Conservation (phyloP, 768 basidiomycete genomes). For the Galerina marginata region DNA sequence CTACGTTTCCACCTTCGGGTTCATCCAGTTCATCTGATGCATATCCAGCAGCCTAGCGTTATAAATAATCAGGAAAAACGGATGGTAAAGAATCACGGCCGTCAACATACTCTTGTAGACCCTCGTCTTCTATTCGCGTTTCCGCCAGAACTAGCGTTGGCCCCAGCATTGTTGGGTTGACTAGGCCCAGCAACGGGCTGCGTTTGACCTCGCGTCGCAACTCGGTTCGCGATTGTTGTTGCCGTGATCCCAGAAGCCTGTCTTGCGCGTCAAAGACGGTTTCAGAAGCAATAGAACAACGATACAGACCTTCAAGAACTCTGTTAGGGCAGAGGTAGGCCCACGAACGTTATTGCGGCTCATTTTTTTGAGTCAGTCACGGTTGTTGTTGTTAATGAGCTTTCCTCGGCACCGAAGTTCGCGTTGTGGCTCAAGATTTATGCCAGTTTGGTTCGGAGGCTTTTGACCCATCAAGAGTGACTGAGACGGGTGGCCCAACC, state of each 20-base stretch:
- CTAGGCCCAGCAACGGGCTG: conserved; percentile 55
- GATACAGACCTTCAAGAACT: conserved; percentile 70
- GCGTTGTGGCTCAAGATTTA: not conserved
- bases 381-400: conserved; percentile 1
- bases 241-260: conserved; percentile 56
- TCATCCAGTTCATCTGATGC: conserved; percentile 82
- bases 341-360: conserved; percentile 69
- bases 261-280: not conserved
- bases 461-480: too few relatives aligned
- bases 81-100: not conserved
- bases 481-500: too few relatives aligned
- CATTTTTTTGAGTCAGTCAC: conserved; percentile 4
- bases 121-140: conserved; percentile 21
- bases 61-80: conserved; percentile 5
- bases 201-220: conserved; percentile 30
- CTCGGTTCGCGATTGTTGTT: conserved; percentile 49
- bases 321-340: conserved; percentile 83
- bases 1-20: conserved; percentile 36
- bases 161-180: conserved; percentile 22
- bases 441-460: not conserved
- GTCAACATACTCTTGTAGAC: conserved; percentile 26
- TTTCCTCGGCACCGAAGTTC: not conserved
- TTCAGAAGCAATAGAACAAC: not conserved
- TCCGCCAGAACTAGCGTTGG: conserved; percentile 19
- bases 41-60: conserved; percentile 47